Base-by-base conservation (phyloP, 2,329 filamentous ascomycete species). In the Trichoderma polysporum region DNA sequence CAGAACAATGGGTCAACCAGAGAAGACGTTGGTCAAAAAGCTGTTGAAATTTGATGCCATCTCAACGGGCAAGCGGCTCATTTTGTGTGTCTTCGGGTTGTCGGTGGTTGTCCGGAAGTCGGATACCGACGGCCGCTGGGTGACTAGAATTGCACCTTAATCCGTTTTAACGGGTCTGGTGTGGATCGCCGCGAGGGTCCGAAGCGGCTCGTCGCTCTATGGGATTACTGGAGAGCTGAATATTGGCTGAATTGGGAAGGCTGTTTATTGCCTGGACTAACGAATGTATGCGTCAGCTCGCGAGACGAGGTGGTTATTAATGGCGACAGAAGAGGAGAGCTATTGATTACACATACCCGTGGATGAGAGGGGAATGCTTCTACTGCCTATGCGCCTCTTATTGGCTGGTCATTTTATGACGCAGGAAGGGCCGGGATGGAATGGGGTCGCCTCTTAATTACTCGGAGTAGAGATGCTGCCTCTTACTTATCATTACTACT, bases 61-160 rank as follows among this genome's bases (percentile, higher is more conserved):
- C 63, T 35, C 63, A 31, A 50, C 35, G 54, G 54, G 37, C 54
- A 58, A 27, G 25, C 17, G 10, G 39, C 33, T 52, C n/a, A 25
- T 49, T 47, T 47, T 52, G 58, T 54, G 25, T 37, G 58, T 29
- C 33, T 39, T 39, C 58, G 65, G 65, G 47, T 33, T 53, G 65
- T 67, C 65, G 65, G 65, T n/a, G 65, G 65, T 53, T 41, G 10
- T n/a, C 31, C 59, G 65, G 65, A 33, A 63, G 47, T 67, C 65
- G 65, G 65, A 25, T 29, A 17, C 63, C 63, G 63, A 66, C 54
- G 54, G 47, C 63, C 63, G 63, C 6, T 45, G 41, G 41, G 10
- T 50, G 29, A 22, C 22, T 27, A 37, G 49, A 50, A 17, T n/a
- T 9, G 45, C 22, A 47, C 45, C 22, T 22, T 52, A 27, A 37